Conservation (phyloP, 306 rosid genomes). For the Oemleria cerasiformis region DNA sequence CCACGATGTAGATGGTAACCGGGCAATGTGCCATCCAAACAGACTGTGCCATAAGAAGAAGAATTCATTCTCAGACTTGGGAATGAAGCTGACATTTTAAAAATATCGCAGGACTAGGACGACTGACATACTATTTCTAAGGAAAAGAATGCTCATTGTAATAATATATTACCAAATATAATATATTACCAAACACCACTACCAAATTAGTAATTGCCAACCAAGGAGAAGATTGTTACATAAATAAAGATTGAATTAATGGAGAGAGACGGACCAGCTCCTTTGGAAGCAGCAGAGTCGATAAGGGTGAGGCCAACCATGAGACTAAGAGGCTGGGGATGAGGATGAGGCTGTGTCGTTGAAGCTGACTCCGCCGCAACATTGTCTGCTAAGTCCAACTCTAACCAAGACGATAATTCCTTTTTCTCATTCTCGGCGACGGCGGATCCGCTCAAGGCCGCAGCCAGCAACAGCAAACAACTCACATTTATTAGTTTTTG, state of each 20-base stretch:
- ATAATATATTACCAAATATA: too few relatives aligned
- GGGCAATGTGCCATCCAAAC: constrained; percentile 90
- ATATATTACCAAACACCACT: too few relatives aligned
- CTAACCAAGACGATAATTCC: not conserved
- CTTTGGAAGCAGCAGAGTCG: constrained; percentile 61
- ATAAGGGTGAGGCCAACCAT: constrained; percentile 69
- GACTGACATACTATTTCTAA: too few relatives aligned
- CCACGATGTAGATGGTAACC: constrained; percentile 84
- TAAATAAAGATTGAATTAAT: constrained; percentile 4
- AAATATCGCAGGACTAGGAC: too few relatives aligned
- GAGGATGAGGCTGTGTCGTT: constrained; percentile 11
- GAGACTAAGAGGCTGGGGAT: constrained; percentile 48
- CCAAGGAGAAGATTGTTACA: too few relatives aligned
- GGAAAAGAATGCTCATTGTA: too few relatives aligned
- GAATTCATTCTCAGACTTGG: not conserved
- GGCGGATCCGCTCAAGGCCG: not conserved
- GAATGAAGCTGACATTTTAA: not conserved
- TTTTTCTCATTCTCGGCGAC: not conserved
- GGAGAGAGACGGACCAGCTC: constrained; percentile 55
- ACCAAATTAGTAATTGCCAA: too few relatives aligned
- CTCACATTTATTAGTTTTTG: not conserved
- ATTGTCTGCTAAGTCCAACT: constrained; percentile 2
- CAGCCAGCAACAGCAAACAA: not conserved
- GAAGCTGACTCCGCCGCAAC: constrained; percentile 8
- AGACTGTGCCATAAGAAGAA: constrained; percentile 40